Conservation (phyloP, 805 yeast genomes). For the Suhomyces kilbournensis region DNA sequence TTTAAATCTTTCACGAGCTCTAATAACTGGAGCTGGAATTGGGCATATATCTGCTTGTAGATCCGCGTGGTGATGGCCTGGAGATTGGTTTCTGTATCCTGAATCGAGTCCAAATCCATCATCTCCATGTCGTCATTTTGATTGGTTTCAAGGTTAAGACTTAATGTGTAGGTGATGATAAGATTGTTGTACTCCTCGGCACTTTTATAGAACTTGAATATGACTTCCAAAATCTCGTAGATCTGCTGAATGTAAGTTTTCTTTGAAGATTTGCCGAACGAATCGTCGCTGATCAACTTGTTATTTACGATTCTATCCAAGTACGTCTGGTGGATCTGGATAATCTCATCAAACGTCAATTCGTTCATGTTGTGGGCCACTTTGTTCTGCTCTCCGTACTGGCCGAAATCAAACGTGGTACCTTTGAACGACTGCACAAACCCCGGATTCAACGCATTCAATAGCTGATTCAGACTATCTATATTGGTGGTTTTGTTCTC, state of each 20-base stretch:
- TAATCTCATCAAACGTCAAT: conserved; percentile 51
- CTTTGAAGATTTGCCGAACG: conserved; percentile 28
- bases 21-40: conserved; percentile 42
- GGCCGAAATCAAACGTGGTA: background rate
- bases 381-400: background rate
- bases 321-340: conserved; percentile 30
- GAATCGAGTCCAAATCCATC: conserved; percentile 16
- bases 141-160: conserved; percentile 25
- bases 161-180: conserved; percentile 25
- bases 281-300: conserved; percentile 31
- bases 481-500: conserved; percentile 7
- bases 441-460: conserved; percentile 10
- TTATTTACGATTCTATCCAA: conserved; percentile 21
- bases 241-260: conserved; percentile 30
- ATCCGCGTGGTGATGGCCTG: conserved; percentile 40
- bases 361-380: conserved; percentile 20
- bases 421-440: conserved; percentile 8
- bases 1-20: conserved; percentile 50
- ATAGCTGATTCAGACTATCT: conserved; percentile 9
- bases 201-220: conserved; percentile 32
- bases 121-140: conserved; percentile 28
- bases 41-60: conserved; percentile 34
- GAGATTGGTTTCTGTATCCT: conserved; percentile 22
- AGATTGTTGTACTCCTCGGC: conserved; percentile 32
- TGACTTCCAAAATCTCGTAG: conserved; percentile 28